phyloP scores from a whole-genome alignment of 2,329 filamentous ascomycete genomes.

The Celoporthe dispersa region DNA sequence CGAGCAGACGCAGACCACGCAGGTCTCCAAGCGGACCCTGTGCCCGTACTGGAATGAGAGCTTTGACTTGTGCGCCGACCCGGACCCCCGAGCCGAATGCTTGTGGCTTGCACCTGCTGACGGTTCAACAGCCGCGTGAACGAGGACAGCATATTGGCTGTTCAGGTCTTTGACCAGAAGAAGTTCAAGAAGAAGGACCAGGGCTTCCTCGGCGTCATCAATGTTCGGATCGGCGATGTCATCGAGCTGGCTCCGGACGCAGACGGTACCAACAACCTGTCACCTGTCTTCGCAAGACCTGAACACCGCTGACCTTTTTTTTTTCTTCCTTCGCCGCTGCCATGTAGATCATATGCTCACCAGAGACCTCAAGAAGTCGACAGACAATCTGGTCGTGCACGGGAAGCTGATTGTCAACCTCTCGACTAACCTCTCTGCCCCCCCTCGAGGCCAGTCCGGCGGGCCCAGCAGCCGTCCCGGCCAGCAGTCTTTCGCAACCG shows the following conservation, averaged over 20 bases:
- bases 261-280: conserved; percentile 67
- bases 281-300: conserved; percentile 32
- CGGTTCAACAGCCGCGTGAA: conserved; percentile 72
- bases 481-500: conserved; percentile 48
- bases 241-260: conserved; percentile 88
- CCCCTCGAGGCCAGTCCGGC: conserved; percentile 60
- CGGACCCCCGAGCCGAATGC: background rate
- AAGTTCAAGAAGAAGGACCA: conserved; percentile 99
- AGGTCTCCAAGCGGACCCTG: conserved; percentile 94
- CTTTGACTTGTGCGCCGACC: conserved; percentile 84
- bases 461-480: conserved; percentile 48
- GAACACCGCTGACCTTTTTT: conserved; percentile 36
- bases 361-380: conserved; percentile 94
- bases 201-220: conserved; percentile 96
- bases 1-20: conserved; percentile 98
- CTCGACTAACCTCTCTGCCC: conserved; percentile 82
- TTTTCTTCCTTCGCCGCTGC: conserved; percentile 1
- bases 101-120: conserved; percentile 27
- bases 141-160: conserved; percentile 94
- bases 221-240: conserved; percentile 91
- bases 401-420: conserved; percentile 97
- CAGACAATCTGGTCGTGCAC: conserved; percentile 95
- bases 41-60: conserved; percentile 99
- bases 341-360: conserved; percentile 99
- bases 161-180: conserved; percentile 99